Evolutionary conservation across 345 rosid genomes (phyloP).

Genomic region (Murraya koenigii): DNA sequence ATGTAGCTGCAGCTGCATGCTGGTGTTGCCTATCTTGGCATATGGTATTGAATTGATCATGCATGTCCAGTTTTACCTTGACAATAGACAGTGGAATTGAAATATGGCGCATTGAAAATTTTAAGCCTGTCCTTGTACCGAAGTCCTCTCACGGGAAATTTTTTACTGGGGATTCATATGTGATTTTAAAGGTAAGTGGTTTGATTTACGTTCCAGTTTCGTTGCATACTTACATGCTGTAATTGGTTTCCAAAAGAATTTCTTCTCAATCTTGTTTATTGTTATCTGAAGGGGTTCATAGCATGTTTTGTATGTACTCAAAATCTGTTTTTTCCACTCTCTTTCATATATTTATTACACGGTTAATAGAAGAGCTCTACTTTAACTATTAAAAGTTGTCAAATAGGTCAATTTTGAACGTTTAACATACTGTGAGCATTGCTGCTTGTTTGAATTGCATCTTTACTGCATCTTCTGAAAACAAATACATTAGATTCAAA

Average conservation of each 20-base stretch:
- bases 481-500: neutral
- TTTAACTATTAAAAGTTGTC: neutral
- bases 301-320: neutral
- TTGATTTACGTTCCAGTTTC: neutral
- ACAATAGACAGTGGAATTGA: slow-evolving; percentile 75
- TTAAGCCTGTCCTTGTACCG: slow-evolving; percentile 60
- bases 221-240: neutral
- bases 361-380: neutral
- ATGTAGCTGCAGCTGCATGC: neutral
- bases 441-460: neutral
- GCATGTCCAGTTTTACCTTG: slow-evolving; percentile 40
- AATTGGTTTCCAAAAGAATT: neutral
- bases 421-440: neutral
- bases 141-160: slow-evolving; percentile 81
- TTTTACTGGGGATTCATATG: slow-evolving; percentile 93
- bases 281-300: neutral
- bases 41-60: slow-evolving; percentile 7
- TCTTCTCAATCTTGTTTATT: neutral
- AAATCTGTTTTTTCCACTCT: neutral
- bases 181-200: slow-evolving; percentile 70
- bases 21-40: slow-evolving; percentile 5
- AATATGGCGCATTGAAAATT: slow-evolving; percentile 96
- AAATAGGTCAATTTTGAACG: neutral
- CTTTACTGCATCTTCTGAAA: neutral
- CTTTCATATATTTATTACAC: neutral